A percentile compares a stretch with the other conserved stretches of the same genome.
Conservation (phyloP, 805 yeast species). For the Tetrapisispora namnaoensis region DNA sequence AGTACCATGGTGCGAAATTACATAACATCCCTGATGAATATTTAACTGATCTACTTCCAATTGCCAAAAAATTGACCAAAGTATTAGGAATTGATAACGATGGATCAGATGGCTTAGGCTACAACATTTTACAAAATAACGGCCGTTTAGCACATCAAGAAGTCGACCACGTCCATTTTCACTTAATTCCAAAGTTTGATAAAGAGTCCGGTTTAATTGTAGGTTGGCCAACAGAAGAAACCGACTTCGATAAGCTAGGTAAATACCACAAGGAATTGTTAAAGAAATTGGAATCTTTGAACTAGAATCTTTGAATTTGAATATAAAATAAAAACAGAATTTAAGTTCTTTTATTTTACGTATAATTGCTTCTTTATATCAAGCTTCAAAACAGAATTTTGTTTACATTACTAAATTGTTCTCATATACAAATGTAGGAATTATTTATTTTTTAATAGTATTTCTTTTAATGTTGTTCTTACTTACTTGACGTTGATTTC, state of each 20-base stretch:
- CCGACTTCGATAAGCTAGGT: constrained; percentile 65
- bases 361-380: too few species aligned
- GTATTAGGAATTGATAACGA: constrained; percentile 57
- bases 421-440: too few species aligned
- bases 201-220: constrained; percentile 66
- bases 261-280: constrained; percentile 52
- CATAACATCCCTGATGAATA: constrained; percentile 91
- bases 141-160: constrained; percentile 93
- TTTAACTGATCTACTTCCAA: constrained; percentile 75
- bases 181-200: constrained; percentile 82
- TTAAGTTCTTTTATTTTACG: too few species aligned
- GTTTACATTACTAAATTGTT: too few species aligned
- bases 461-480: too few species aligned
- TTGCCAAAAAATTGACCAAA: constrained; percentile 75
- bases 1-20: constrained; percentile 84
- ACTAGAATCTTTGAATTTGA: not conserved
- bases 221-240: constrained; percentile 89
- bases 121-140: constrained; percentile 85
- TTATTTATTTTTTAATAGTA: too few species aligned
- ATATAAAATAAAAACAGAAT: too few species aligned
- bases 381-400: too few species aligned
- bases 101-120: constrained; percentile 53
- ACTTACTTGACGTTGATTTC: too few species aligned
- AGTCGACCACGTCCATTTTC: constrained; percentile 95
- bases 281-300: constrained; percentile 30